Evolutionary conservation across 1,284 basidiomycete genomes (phyloP), one percentile per base, ranked within the genome.

Genomic region (Moniliella sp.): DNA sequence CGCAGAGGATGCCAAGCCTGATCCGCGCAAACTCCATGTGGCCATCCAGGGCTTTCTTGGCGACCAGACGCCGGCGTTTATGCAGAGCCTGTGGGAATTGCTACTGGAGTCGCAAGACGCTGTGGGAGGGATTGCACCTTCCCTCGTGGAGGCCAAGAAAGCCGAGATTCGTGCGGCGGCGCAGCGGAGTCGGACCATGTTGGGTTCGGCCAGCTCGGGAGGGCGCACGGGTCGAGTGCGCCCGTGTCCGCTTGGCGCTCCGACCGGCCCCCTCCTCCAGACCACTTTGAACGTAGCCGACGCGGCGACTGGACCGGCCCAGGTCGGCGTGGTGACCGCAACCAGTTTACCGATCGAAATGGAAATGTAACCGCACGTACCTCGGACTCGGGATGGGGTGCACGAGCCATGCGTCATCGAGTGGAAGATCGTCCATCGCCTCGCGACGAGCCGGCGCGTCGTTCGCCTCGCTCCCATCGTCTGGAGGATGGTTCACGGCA

Each of bases 91-190:
- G 1, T 97, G 91, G 91, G 73, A 69, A 17, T 67, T 94, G 5
- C 66, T 97, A 4, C 63, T 97, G 4, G 80, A 82, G 42, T 88
- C 88, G 2, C 88, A 94, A 61, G 67, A 70, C 25, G 81, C 80
- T 17, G 71, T 78, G 1, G 78, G 79, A 4, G 84, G 84, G 40
- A 80, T 97, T 0, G 88, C 88, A 2, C 71, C 73, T n/a, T 76
- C 76, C 14, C 84, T 94, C 56, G 75, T 97, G 14, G 83, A 93
- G 50, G 76, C 80, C 57, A 94, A 94, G 65, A 97, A 97, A 64
- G 73, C 74, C 50, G 88, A 97, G 62, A 73, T 94, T 69, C 69
- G 79, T 17, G 67, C 73, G n/a, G 67, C 72, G 29, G 74, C 76
- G 45, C 73, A 70, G 36, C 54, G 58, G 28, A 78, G 78, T 42